Evolutionary conservation across 345 rosid genomes (phyloP), one percentile per base, ranked within the genome.

Genomic region (Erodium maritimum): DNA sequence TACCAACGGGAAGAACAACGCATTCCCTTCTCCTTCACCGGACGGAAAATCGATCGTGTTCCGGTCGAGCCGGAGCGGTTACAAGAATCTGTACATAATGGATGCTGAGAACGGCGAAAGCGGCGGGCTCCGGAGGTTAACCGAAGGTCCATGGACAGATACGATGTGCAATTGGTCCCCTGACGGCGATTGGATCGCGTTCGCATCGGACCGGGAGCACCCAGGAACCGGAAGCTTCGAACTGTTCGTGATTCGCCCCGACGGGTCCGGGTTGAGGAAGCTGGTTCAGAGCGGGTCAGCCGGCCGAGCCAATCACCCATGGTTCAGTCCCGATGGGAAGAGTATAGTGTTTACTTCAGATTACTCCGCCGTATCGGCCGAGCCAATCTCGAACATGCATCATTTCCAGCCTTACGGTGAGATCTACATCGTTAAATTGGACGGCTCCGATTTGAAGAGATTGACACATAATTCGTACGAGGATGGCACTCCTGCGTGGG

Each of bases 81-180:
- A 91, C 19, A 91, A 91, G 70, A 91, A 91, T 59, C 66, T 91
- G 10, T 87, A 91, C 62, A 59, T 83, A 67, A 87, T 91, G 91
- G 97, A 91, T 56, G 81, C 88, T 0, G 66, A 59, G 16, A 61
- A 63, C 52, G 97, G 97, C 0, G 97, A 91, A 64, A 14, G 2
- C 0, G 75, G 69, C 5, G 86, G 96, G 42, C 65, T 91, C 0
- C 50, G 18, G 23, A 76, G 84, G 54, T 61, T 91, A 53, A 91
- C 96, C 0, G 75, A 83, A 3, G 96, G 97, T 51, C 80, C 81
- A 1, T 87, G 97, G 97, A 78, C 74, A 0, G 97, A 87, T 52
- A 87, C 96, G 0, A 91, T 91, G 96, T 79, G 90, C 19, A 77
- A 6, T 51, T 91, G 95, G 97, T 91, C 97, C 17, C 91, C 96